A percentile compares a stretch with the other conserved stretches of the same genome.
phyloP scores from a whole-genome alignment of 1,139 yeast genomes.

The Wickerhamomyces sp. region DNA sequence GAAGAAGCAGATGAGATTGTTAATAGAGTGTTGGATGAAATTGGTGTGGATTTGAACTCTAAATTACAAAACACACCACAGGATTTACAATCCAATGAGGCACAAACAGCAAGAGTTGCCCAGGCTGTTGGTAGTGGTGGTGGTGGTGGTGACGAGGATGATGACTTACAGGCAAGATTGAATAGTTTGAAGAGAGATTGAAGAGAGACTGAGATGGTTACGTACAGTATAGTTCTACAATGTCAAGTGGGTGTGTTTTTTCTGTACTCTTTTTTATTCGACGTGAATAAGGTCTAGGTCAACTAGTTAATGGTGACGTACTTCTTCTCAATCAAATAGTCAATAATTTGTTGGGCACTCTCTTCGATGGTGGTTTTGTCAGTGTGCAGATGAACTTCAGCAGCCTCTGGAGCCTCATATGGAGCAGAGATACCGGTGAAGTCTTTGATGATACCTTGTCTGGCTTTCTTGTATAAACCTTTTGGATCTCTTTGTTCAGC shows the following conservation, averaged over 20 bases:
- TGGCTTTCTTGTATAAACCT: slow-evolving; percentile 92
- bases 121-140: slow-evolving; percentile 39
- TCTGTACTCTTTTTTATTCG: no score
- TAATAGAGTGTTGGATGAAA: slow-evolving; percentile 87
- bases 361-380: slow-evolving; percentile 71
- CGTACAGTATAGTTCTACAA: no score
- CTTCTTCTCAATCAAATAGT: slow-evolving; percentile 57
- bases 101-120: slow-evolving; percentile 38
- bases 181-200: slow-evolving; percentile 64
- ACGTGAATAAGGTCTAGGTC: no score
- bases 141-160: slow-evolving; percentile 51
- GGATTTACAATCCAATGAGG: slow-evolving; percentile 34
- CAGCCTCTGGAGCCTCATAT: slow-evolving; percentile 81
- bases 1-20: slow-evolving; percentile 94
- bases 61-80: slow-evolving; percentile 66
- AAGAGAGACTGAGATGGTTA: neutral
- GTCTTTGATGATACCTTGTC: slow-evolving; percentile 90
- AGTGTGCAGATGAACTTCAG: slow-evolving; percentile 80
- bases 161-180: slow-evolving; percentile 84
- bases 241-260: no score
- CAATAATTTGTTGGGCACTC: slow-evolving; percentile 67
- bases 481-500: slow-evolving; percentile 97
- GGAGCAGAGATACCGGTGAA: slow-evolving; percentile 96
- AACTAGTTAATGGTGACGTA: slow-evolving; percentile 24
- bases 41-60: slow-evolving; percentile 79